Conservation (phyloP, 23 red algal genomes). For the Gracilariopsis chorda region DNA sequence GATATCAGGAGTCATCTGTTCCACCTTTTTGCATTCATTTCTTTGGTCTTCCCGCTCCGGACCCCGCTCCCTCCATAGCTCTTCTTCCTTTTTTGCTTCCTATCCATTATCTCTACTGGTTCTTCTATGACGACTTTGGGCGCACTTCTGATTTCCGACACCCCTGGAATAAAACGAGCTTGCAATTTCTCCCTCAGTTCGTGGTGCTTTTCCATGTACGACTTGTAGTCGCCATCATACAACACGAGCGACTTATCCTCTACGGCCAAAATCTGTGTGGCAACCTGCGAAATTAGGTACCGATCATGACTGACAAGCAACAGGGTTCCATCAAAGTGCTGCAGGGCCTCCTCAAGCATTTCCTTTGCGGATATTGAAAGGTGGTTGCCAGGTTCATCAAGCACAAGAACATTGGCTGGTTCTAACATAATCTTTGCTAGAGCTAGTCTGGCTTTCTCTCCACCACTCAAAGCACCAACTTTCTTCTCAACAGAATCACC, state of each 20-base stretch:
- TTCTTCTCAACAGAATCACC: slow-evolving; percentile 93
- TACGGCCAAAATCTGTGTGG: slow-evolving; percentile 87
- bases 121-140: slow-evolving; percentile 54
- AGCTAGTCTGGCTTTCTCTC: slow-evolving; percentile 95
- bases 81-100: slow-evolving; percentile 87
- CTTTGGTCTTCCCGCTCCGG: slow-evolving; percentile 73
- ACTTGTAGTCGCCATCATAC: slow-evolving; percentile 96
- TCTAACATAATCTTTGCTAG: slow-evolving; percentile 95
- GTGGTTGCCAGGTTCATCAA: slow-evolving; percentile 99
- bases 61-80: slow-evolving; percentile 91
- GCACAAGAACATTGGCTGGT: slow-evolving; percentile 92
- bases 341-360: slow-evolving; percentile 97
- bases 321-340: slow-evolving; percentile 95
- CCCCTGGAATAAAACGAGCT: slow-evolving; percentile 81
- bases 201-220: slow-evolving; percentile 90
- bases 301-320: slow-evolving; percentile 96
- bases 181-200: slow-evolving; percentile 69
- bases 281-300: slow-evolving; percentile 96
- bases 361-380: slow-evolving; percentile 90
- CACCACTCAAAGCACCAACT: slow-evolving; percentile 87
- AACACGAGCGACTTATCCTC: slow-evolving; percentile 82
- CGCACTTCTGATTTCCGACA: slow-evolving; percentile 91
- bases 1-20: neutral
- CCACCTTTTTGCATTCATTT: slow-evolving; percentile 95
- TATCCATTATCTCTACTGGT: slow-evolving; percentile 18